Conservation (phyloP, 2,329 filamentous ascomycete genomes). For the Ilyonectria destructans region DNA sequence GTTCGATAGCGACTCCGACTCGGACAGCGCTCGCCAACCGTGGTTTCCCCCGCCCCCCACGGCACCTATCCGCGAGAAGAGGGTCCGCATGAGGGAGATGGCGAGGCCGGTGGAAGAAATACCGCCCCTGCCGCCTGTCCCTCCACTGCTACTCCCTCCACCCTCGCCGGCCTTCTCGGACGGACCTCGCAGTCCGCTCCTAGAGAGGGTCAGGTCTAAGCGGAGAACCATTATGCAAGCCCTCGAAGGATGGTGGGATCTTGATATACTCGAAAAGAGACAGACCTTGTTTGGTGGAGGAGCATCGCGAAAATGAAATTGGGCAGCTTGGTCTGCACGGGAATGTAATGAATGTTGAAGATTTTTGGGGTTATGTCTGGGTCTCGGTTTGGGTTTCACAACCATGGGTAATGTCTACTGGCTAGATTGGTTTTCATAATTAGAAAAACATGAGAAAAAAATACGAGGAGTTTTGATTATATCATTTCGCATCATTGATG, state of each 20-base stretch:
- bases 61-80: conserved; percentile 51
- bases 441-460: conserved; percentile 40
- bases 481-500: conserved; percentile 2
- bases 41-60: conserved; percentile 57
- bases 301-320: conserved; percentile 31
- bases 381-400: conserved; percentile 32
- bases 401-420: conserved; percentile 51
- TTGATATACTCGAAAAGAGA: conserved; percentile 65
- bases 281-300: conserved; percentile 53
- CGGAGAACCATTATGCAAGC: conserved; percentile 65
- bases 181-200: conserved; percentile 46
- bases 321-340: conserved; percentile 24
- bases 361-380: conserved; percentile 31
- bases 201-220: conserved; percentile 53
- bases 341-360: conserved; percentile 33
- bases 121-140: conserved; percentile 52
- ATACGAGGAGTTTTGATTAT: conserved; percentile 26
- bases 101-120: conserved; percentile 50
- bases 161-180: conserved; percentile 40
- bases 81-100: conserved; percentile 39
- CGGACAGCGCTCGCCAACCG: conserved; percentile 49
- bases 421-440: conserved; percentile 44
- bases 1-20: conserved; percentile 53
- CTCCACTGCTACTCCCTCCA: conserved; percentile 40
- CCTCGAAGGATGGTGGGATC: conserved; percentile 71